Percentiles rank a stretch among this genome's conserved stretches.
Conservation (phyloP, 441 rosid species). For the Manihot esculenta region DNA sequence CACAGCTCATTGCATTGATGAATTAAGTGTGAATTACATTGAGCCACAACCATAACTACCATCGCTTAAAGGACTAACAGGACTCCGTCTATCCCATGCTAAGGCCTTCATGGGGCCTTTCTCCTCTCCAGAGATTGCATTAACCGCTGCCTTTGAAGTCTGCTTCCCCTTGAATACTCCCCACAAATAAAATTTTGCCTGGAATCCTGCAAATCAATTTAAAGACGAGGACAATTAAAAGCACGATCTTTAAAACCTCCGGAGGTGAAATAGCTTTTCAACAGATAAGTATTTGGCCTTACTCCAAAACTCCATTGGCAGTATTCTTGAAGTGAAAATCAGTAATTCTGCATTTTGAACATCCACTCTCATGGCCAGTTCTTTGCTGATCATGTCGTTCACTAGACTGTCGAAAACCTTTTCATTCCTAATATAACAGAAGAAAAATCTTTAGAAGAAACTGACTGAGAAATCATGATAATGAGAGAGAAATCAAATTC, state of each 20-base stretch:
- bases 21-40: not conserved
- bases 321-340: conserved; percentile 52
- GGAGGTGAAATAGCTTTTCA: not conserved
- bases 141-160: conserved; percentile 11
- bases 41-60: conserved; percentile 21
- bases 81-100: conserved; percentile 19
- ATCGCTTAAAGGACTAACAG: conserved; percentile 32
- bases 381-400: conserved; percentile 42
- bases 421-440: conserved; percentile 37
- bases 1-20: not conserved
- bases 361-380: conserved; percentile 50
- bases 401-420: conserved; percentile 44
- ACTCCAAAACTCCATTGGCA: conserved; percentile 64
- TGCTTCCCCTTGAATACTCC: conserved; percentile 59
- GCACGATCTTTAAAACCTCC: not conserved
- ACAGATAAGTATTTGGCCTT: conserved; percentile 28
- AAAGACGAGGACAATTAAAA: not conserved
- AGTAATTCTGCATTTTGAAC: conserved; percentile 59
- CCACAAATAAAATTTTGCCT: conserved; percentile 60
- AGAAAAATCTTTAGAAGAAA: conserved; percentile 15
- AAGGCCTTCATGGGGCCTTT: not conserved
- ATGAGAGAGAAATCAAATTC: not conserved
- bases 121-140: conserved; percentile 12
- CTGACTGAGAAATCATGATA: not conserved
- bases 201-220: conserved; percentile 47